Conservation (phyloP, 2,329 filamentous ascomycete genomes). For the Coniochaeta ligniaria region DNA sequence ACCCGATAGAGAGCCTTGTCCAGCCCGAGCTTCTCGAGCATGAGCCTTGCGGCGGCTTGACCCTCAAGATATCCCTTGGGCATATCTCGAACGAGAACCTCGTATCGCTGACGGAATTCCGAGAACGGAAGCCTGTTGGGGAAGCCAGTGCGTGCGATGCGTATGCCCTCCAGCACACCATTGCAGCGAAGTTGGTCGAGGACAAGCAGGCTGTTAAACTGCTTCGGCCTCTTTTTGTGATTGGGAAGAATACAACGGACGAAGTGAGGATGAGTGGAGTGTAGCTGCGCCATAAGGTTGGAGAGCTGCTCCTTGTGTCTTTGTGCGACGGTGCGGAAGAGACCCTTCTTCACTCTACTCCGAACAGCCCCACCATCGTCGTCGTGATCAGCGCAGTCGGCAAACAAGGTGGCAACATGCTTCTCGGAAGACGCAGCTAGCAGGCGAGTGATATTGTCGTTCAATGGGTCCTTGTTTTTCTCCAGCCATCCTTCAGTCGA, state of each 20-base stretch:
- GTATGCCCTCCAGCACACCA: constrained; percentile 96
- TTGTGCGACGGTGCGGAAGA: constrained; percentile 95
- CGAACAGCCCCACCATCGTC: constrained; percentile 62
- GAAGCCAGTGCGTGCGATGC: constrained; percentile 94
- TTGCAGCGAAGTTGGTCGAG: constrained; percentile 97
- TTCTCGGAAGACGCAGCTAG: constrained; percentile 74
- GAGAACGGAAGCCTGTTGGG: constrained; percentile 87
- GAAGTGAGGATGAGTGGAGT: constrained; percentile 96
- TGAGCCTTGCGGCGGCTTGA: constrained; percentile 74
- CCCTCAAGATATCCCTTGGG: constrained; percentile 88
- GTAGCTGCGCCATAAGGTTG: constrained; percentile 87
- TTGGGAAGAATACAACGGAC: constrained; percentile 97
- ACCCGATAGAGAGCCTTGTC: constrained; percentile 86
- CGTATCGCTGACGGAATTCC: constrained; percentile 92
- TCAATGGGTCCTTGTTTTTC: constrained; percentile 98
- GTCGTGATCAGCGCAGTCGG: constrained; percentile 77
- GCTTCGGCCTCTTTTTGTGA: constrained; percentile 93
- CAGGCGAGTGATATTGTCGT: constrained; percentile 91
- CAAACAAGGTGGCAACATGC: constrained; percentile 78
- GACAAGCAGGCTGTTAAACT: constrained; percentile 85
- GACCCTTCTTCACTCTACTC: constrained; percentile 89
- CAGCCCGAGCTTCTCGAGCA: constrained; percentile 81
- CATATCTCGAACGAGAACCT: constrained; percentile 84
- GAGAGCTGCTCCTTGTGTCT: constrained; percentile 97
- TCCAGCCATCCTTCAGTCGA: constrained; percentile 92